A percentile compares a stretch with the other conserved stretches of the same genome.
These are phyloP conservation scores for Paramyrothecium roridum DNA, from an alignment of 2,329 filamentous ascomycete species.

Conservation along the genomic window DNA sequence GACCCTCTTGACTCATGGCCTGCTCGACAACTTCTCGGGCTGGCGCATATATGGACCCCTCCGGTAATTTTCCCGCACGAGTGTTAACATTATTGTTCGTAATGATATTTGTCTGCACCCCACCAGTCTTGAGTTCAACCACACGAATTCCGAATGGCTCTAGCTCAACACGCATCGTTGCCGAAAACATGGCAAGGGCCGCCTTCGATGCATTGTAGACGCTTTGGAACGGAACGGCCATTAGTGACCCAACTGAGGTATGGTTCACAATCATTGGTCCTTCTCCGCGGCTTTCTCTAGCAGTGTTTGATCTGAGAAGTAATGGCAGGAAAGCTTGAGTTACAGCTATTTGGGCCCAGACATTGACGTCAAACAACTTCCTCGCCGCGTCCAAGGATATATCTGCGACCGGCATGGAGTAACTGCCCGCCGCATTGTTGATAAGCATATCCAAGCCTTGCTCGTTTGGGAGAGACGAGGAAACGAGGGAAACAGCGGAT, in stretches of 20 bases:
- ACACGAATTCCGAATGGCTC: slow-evolving; percentile 20
- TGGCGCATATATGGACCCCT: slow-evolving; percentile 6
- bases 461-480: neutral
- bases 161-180: slow-evolving; percentile 22
- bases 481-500: neutral
- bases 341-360: slow-evolving; percentile 32
- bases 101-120: slow-evolving; percentile 7
- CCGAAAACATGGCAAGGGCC: slow-evolving; percentile 14
- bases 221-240: slow-evolving; percentile 4
- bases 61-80: neutral
- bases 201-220: slow-evolving; percentile 21
- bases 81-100: neutral
- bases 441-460: slow-evolving; percentile 16
- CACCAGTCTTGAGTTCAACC: slow-evolving; percentile 11
- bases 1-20: slow-evolving; percentile 2
- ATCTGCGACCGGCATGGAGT: slow-evolving; percentile 31
- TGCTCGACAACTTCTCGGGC: slow-evolving; percentile 1
- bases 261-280: slow-evolving; percentile 21
- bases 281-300: slow-evolving; percentile 1
- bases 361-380: slow-evolving; percentile 36
- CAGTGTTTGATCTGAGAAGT: slow-evolving; percentile 12
- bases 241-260: slow-evolving; percentile 10
- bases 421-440: slow-evolving; percentile 29
- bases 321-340: slow-evolving; percentile 32
- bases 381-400: slow-evolving; percentile 26